These are phyloP conservation scores for Didymella pinodella DNA, from an alignment of 2,329 filamentous ascomycete genomes.

Conservation along the genomic window DNA sequence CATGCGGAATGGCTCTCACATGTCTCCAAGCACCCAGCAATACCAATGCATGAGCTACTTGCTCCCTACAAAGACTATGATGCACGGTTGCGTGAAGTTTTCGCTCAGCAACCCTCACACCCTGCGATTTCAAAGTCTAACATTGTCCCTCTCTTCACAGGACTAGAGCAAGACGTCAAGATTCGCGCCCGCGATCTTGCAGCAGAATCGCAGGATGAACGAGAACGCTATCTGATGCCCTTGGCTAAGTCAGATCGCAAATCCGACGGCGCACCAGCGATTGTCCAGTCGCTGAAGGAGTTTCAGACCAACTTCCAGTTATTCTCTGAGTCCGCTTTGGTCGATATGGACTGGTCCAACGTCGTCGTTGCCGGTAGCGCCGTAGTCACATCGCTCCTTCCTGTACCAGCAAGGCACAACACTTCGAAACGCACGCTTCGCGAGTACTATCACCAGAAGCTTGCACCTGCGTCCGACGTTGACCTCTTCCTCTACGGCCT, in stretches of 20 bases:
- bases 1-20: slow-evolving; percentile 59
- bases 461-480: slow-evolving; percentile 85
- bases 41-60: slow-evolving; percentile 65
- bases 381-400: slow-evolving; percentile 79
- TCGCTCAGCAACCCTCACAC: slow-evolving; percentile 72
- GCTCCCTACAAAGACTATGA: slow-evolving; percentile 74
- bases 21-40: slow-evolving; percentile 63
- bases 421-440: slow-evolving; percentile 53
- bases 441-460: slow-evolving; percentile 78
- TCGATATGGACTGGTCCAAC: slow-evolving; percentile 82
- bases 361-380: slow-evolving; percentile 82
- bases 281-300: slow-evolving; percentile 71
- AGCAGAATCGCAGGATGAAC: slow-evolving; percentile 66
- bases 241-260: slow-evolving; percentile 69
- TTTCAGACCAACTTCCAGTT: slow-evolving; percentile 82
- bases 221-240: slow-evolving; percentile 73
- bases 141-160: slow-evolving; percentile 70
- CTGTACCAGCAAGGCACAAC: slow-evolving; percentile 62
- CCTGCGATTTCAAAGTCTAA: slow-evolving; percentile 67
- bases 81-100: slow-evolving; percentile 69
- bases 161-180: slow-evolving; percentile 62
- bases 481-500: slow-evolving; percentile 86
- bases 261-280: slow-evolving; percentile 68
- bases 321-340: slow-evolving; percentile 80
- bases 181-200: slow-evolving; percentile 68